These are phyloP conservation scores for Aciculosporium take DNA, from an alignment of 2,329 filamentous ascomycete species.

Conservation along the genomic window DNA sequence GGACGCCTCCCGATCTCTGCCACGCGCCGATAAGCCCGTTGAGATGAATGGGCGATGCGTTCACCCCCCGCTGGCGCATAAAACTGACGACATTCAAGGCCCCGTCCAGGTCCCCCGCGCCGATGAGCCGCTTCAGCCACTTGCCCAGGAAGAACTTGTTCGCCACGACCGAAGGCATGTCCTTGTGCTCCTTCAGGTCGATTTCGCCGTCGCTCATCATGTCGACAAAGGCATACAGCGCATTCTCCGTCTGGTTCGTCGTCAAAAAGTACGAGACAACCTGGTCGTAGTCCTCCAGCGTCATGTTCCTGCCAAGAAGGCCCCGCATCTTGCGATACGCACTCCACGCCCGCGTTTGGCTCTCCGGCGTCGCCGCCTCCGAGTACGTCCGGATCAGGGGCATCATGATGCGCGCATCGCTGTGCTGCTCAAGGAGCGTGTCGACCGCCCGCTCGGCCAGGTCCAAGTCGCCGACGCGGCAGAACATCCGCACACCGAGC, in stretches of 20 bases:
- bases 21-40: constrained; percentile 74
- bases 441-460: constrained; percentile 43
- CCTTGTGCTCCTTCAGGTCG: constrained; percentile 29
- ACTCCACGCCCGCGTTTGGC: constrained; percentile 46
- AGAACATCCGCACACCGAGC: constrained; percentile 52
- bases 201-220: constrained; percentile 61
- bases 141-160: constrained; percentile 79
- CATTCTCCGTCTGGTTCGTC: constrained; percentile 48
- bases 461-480: constrained; percentile 40
- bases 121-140: constrained; percentile 76
- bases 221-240: constrained; percentile 67
- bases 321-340: constrained; percentile 51
- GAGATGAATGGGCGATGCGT: constrained; percentile 58
- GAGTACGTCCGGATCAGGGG: constrained; percentile 58
- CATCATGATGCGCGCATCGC: constrained; percentile 43
- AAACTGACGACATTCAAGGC: constrained; percentile 59
- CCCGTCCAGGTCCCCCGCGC: constrained; percentile 53
- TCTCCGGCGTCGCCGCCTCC: constrained; percentile 30
- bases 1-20: constrained; percentile 46
- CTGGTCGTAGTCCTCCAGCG: constrained; percentile 61
- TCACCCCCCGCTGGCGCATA: constrained; percentile 56
- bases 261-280: constrained; percentile 58
- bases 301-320: constrained; percentile 45
- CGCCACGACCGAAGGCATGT: constrained; percentile 33
- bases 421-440: constrained; percentile 34